phyloP scores from a whole-genome alignment of 805 yeast species.

The Ogataea nitratoaversa region DNA sequence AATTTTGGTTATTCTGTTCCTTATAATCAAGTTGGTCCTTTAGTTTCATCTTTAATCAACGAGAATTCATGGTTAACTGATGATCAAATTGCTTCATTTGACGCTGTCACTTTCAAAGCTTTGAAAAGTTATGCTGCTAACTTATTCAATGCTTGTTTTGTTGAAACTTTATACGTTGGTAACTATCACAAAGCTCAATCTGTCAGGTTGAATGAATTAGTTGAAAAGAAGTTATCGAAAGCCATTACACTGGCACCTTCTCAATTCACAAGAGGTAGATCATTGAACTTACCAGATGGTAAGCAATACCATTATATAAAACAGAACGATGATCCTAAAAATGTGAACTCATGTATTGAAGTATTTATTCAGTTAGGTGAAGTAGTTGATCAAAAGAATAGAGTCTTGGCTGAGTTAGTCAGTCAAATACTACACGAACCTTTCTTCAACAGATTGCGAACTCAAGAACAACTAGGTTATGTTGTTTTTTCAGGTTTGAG shows the following conservation, averaged over 20 bases:
- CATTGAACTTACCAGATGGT: slow-evolving; percentile 38
- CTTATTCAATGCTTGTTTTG: slow-evolving; percentile 54
- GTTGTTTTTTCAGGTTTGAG: slow-evolving; percentile 80
- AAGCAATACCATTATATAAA: slow-evolving; percentile 44
- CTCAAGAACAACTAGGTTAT: slow-evolving; percentile 93
- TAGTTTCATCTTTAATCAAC: slow-evolving; percentile 60
- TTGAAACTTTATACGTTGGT: slow-evolving; percentile 76
- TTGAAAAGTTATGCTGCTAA: slow-evolving; percentile 41
- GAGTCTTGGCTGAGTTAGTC: slow-evolving; percentile 58
- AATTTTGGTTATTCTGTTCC: slow-evolving; percentile 76
- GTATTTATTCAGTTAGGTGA: slow-evolving; percentile 67
- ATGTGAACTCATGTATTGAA: slow-evolving; percentile 82
- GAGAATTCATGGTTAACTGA: slow-evolving; percentile 65
- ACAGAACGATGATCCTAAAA: slow-evolving; percentile 55
- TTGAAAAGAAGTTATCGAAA: slow-evolving; percentile 33
- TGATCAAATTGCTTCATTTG: slow-evolving; percentile 52
- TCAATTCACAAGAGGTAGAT: slow-evolving; percentile 40
- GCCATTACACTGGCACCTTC: slow-evolving; percentile 39
- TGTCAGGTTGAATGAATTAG: slow-evolving; percentile 39
- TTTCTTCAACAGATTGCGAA: slow-evolving; percentile 82
- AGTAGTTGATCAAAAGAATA: slow-evolving; percentile 36
- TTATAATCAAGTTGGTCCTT: slow-evolving; percentile 67
- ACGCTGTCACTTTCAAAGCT: slow-evolving; percentile 43
- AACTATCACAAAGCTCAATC: slow-evolving; percentile 60
- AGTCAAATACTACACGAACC: slow-evolving; percentile 81